Conservation (phyloP, 2,329 filamentous ascomycete species). For the Thelonectria discophora region DNA sequence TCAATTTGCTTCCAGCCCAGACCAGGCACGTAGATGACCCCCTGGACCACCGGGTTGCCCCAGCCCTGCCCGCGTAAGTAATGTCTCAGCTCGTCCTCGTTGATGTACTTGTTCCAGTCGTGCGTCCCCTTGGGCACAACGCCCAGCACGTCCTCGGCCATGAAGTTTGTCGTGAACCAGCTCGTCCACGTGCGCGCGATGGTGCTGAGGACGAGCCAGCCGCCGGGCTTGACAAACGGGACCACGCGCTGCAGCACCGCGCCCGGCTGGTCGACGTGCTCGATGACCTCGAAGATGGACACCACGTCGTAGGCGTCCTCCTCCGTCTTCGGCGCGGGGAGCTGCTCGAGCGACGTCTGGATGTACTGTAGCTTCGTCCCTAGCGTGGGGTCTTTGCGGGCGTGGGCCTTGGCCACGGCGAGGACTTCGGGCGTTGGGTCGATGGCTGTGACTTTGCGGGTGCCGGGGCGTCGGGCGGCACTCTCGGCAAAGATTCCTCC, state of each 20-base stretch:
- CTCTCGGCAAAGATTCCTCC: slow-evolving; percentile 96
- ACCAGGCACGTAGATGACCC: slow-evolving; percentile 89
- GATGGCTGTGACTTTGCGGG: slow-evolving; percentile 74
- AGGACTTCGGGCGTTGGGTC: slow-evolving; percentile 81
- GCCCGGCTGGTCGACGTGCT: slow-evolving; percentile 83
- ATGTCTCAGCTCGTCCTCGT: slow-evolving; percentile 76
- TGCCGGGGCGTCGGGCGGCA: slow-evolving; percentile 73
- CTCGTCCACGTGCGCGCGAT: slow-evolving; percentile 90
- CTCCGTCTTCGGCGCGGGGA: slow-evolving; percentile 54
- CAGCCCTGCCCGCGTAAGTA: slow-evolving; percentile 66
- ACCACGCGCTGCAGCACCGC: slow-evolving; percentile 77
- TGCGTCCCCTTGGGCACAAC: slow-evolving; percentile 94
- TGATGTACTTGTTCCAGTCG: slow-evolving; percentile 96
- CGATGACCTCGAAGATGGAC: slow-evolving; percentile 91
- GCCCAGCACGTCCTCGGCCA: slow-evolving; percentile 86
- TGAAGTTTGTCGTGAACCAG: slow-evolving; percentile 90
- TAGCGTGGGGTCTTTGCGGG: slow-evolving; percentile 76
- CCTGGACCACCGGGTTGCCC: slow-evolving; percentile 71
- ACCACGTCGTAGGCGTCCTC: slow-evolving; percentile 77
- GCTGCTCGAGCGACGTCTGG: slow-evolving; percentile 79
- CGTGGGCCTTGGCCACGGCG: slow-evolving; percentile 78
- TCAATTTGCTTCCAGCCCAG: slow-evolving; percentile 86
- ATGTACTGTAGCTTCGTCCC: slow-evolving; percentile 72
- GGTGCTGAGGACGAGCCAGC: slow-evolving; percentile 92
- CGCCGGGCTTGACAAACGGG: slow-evolving; percentile 84